A percentile compares a stretch with the other conserved stretches of the same genome.
These are phyloP conservation scores for Alternaria postmessia DNA, from an alignment of 2,329 filamentous ascomycete species.

Conservation along the genomic window DNA sequence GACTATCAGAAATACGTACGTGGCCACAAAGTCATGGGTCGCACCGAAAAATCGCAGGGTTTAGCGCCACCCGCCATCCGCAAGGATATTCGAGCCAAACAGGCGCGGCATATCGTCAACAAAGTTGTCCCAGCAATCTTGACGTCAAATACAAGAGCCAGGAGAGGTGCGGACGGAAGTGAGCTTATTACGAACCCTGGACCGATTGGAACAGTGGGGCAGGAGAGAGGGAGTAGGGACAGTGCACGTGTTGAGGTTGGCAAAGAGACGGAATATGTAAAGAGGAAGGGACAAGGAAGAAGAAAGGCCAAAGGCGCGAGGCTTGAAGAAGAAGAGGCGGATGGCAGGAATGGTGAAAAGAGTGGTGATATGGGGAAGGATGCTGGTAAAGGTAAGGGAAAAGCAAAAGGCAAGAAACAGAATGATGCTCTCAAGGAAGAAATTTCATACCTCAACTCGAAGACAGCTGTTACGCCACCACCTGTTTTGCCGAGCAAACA, in stretches of 20 bases:
- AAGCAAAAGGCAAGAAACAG: constrained; percentile 16
- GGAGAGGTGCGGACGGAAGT: constrained; percentile 61
- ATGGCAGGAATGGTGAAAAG: constrained; percentile 7
- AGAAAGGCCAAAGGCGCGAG: constrained; percentile 34
- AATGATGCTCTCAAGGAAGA: constrained; percentile 23
- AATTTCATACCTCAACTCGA: constrained; percentile 15
- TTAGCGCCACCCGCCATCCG: constrained; percentile 49
- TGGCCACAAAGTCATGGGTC: constrained; percentile 42
- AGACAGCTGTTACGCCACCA: neutral
- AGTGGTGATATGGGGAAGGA: constrained; percentile 15
- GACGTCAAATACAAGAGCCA: constrained; percentile 62
- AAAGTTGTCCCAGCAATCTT: constrained; percentile 66
- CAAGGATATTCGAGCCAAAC: constrained; percentile 58
- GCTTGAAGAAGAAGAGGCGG: constrained; percentile 9
- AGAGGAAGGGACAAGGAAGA: constrained; percentile 46
- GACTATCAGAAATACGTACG: neutral
- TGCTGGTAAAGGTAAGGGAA: constrained; percentile 17
- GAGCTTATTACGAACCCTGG: constrained; percentile 58
- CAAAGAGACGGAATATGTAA: constrained; percentile 35
- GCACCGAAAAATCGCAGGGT: constrained; percentile 47
- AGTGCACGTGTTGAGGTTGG: constrained; percentile 4
- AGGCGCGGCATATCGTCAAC: constrained; percentile 66
- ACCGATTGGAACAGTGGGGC: constrained; percentile 9
- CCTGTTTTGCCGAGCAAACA: constrained; percentile 5
- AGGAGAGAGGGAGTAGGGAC: neutral